Evolutionary conservation across 1,284 basidiomycete genomes (phyloP), one percentile per base, ranked within the genome.

Genomic region (Irpex lacteus): DNA sequence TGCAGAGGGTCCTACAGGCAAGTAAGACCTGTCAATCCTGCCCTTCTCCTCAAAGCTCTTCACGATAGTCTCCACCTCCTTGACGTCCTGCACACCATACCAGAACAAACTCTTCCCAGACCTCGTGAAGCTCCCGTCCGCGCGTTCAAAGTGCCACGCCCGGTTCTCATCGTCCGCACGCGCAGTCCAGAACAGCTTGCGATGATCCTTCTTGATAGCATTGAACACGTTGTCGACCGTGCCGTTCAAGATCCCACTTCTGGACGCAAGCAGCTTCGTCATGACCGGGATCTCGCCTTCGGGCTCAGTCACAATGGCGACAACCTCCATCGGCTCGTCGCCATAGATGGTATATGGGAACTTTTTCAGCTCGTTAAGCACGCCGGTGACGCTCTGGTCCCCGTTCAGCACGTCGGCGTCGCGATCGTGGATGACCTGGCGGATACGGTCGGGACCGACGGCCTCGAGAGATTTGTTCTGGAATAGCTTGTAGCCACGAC

Each of bases 161-260:
- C 96, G 89, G 80, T 98, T 91, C 81, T 98, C 97, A 76, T 99
- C 96, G 70, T 98, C 96, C 6, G 91, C 91, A 72, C 92, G 91
- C 2, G 94, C 91, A 9, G 96, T 98, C 97, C 98, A 99, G 83
- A 99, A 97, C 49, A 99, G 86, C 64, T 89, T 88, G 71, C 90
- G 89, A 81, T 98, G 93, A 78, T 99, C 96, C 82, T 95, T 97
- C 78, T 91, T 92, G 82, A 99, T 91, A 49, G 94, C 89, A 73
- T 88, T 91, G 84, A 97, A 99, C 65, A 99, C 96, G 74, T 98
- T 99, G 82, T 99, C 97, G 66, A 95, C 85, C 68, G 98, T 95
- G 71, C 88, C 94, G 82, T 98, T 99, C 67, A 98, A 86, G 56
- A 97, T 83, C 36, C 96, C 97, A 71, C 87, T 91, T 64, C 93